Evolutionary conservation across 1,139 yeast genomes (phyloP).

Genomic region (Saccharomyces hybrid): DNA sequence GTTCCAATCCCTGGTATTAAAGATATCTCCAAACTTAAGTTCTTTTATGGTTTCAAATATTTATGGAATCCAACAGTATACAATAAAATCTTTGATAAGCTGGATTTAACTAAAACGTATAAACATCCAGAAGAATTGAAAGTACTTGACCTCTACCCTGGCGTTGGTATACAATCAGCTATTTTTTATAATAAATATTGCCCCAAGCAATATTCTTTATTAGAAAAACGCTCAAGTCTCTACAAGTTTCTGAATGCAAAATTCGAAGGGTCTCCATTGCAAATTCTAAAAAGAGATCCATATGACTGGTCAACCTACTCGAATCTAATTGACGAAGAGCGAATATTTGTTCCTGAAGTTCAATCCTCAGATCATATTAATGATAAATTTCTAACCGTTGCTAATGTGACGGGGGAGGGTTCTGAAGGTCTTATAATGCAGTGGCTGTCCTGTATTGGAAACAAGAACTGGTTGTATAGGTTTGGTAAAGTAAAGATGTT

Average conservation of each 20-base stretch:
- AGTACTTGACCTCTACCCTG: constrained; percentile 59
- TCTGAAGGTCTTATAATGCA: constrained; percentile 72
- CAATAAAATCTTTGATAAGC: constrained; percentile 21
- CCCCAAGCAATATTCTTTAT: constrained; percentile 53
- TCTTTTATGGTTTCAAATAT: constrained; percentile 30
- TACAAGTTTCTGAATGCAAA: constrained; percentile 29
- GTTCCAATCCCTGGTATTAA: constrained; percentile 9
- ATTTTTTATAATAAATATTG: constrained; percentile 44
- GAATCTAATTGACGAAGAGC: constrained; percentile 38
- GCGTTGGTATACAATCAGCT: constrained; percentile 45
- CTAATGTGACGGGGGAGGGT: constrained; percentile 47
- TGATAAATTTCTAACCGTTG: constrained; percentile 55
- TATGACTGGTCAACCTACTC: constrained; percentile 57
- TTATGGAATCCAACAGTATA: constrained; percentile 25
- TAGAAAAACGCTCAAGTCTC: constrained; percentile 45
- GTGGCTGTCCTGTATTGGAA: constrained; percentile 62
- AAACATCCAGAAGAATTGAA: constrained; percentile 40
- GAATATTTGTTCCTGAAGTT: constrained; percentile 36
- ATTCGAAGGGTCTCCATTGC: constrained; percentile 26
- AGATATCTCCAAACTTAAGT: constrained; percentile 13
- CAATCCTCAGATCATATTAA: constrained; percentile 45
- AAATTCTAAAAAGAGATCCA: constrained; percentile 37
- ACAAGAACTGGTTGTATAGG: constrained; percentile 66
- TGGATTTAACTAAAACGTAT: constrained; percentile 35
- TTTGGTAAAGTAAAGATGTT: constrained; percentile 71